These are phyloP conservation scores for Cryphonectria carpinicola DNA, from an alignment of 2,329 filamentous ascomycete genomes.

Conservation along the genomic window DNA sequence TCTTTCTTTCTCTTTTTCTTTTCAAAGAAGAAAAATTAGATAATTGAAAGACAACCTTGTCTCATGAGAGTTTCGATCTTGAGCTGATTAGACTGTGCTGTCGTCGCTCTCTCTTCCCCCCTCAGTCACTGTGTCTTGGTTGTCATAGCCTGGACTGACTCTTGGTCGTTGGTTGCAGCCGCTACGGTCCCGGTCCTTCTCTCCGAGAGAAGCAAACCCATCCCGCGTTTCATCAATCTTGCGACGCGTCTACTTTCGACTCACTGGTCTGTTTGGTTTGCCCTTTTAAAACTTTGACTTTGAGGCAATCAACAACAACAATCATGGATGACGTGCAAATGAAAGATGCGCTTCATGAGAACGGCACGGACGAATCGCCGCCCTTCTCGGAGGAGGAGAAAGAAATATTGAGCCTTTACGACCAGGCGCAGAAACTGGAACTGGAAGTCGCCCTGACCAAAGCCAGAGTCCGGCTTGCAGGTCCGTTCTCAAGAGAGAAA, in stretches of 20 bases:
- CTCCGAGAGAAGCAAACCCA: background rate
- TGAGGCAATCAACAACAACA: background rate
- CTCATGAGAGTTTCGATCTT: background rate
- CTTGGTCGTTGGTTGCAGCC: background rate
- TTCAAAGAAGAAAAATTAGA: background rate
- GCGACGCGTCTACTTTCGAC: conserved; percentile 7
- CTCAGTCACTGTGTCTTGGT: background rate
- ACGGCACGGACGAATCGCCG: background rate
- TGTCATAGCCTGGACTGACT: background rate
- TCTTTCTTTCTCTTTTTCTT: background rate
- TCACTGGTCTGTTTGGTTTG: too few relatives aligned
- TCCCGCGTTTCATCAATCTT: background rate
- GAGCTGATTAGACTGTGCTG: background rate
- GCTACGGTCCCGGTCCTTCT: background rate
- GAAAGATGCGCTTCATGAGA: conserved; percentile 39
- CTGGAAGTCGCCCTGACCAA: conserved; percentile 71
- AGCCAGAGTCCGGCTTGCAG: conserved; percentile 37
- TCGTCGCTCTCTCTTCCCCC: background rate
- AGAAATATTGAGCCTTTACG: conserved; percentile 69
- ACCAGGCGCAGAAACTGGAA: conserved; percentile 71
- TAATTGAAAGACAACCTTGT: background rate
- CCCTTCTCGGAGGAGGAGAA: conserved; percentile 69
- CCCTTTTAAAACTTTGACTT: too few relatives aligned
- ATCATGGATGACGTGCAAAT: conserved; percentile 32
- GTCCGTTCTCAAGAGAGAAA: background rate